phyloP scores from a whole-genome alignment of 2,329 filamentous ascomycete genomes.

The Aciculosporium take region DNA sequence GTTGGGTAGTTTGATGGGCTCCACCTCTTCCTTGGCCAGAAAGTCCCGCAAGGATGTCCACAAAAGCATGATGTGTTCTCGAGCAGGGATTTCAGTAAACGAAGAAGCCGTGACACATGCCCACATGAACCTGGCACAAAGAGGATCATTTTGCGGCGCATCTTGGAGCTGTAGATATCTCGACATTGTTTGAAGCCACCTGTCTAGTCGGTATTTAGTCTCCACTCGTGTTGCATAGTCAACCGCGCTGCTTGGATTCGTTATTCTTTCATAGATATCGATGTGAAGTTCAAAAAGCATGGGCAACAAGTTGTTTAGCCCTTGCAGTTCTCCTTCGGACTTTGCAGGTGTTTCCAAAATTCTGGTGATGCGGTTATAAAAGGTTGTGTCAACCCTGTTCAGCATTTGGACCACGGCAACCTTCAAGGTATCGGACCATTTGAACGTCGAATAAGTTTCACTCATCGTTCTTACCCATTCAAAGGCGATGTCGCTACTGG shows the following conservation, averaged over 20 bases:
- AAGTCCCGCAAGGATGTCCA: constrained; percentile 45
- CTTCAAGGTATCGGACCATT: constrained; percentile 47
- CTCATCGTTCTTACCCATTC: constrained; percentile 41
- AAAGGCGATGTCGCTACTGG: constrained; percentile 42
- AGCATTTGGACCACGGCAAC: constrained; percentile 41
- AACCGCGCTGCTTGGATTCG: constrained; percentile 40
- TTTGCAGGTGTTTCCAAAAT: constrained; percentile 23
- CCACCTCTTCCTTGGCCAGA: constrained; percentile 25
- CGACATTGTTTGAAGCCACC: constrained; percentile 38
- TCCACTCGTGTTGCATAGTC: constrained; percentile 33
- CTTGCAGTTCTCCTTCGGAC: constrained; percentile 14
- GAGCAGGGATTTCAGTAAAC: constrained; percentile 34
- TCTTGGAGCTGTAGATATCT: constrained; percentile 26
- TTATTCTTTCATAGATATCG: constrained; percentile 45
- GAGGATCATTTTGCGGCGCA: constrained; percentile 19
- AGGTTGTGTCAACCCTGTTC: constrained; percentile 35
- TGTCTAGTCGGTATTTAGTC: constrained; percentile 33
- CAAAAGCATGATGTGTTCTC: constrained; percentile 42
- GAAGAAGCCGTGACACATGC: constrained; percentile 40
- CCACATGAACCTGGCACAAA: constrained; percentile 43
- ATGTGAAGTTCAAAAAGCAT: constrained; percentile 50
- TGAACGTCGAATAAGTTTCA: constrained; percentile 34
- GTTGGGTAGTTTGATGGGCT: constrained; percentile 55
- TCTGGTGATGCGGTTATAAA: constrained; percentile 32
- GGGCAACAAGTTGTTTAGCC: constrained; percentile 32